phyloP scores from a whole-genome alignment of 1,284 basidiomycete genomes.

The Naganishia albida region DNA sequence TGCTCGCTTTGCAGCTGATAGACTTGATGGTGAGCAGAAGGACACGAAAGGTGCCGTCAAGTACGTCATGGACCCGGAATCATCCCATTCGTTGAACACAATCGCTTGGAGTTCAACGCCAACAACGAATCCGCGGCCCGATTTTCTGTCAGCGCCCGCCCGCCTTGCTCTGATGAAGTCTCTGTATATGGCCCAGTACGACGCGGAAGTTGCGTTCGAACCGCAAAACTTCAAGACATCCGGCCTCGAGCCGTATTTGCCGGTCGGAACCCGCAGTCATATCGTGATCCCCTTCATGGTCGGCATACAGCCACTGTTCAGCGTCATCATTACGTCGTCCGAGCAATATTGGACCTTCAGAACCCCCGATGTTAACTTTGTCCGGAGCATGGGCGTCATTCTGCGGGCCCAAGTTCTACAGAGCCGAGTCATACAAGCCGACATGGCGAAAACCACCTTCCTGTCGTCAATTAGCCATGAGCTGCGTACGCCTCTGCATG shows the following conservation, averaged over 20 bases:
- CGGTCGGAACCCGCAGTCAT: slow-evolving; percentile 30
- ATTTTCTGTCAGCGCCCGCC: slow-evolving; percentile 12
- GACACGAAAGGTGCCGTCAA: background rate
- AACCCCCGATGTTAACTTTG: slow-evolving; percentile 34
- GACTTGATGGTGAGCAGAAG: background rate
- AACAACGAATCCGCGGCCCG: background rate
- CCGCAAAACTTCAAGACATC: slow-evolving; percentile 27
- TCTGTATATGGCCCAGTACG: slow-evolving; percentile 4
- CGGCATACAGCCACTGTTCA: slow-evolving; percentile 37
- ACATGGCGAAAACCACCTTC: slow-evolving; percentile 45
- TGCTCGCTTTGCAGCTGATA: no score
- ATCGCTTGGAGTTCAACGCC: slow-evolving; percentile 1
- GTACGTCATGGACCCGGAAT: slow-evolving; percentile 26
- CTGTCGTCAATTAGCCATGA: slow-evolving; percentile 47
- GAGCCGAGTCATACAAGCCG: slow-evolving; percentile 39
- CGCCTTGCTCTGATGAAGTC: slow-evolving; percentile 8
- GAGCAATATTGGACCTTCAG: slow-evolving; percentile 29
- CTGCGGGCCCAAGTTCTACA: slow-evolving; percentile 38
- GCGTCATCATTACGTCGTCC: slow-evolving; percentile 38
- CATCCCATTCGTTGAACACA: slow-evolving; percentile 3
- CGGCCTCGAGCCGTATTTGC: slow-evolving; percentile 36
- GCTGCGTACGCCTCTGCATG: slow-evolving; percentile 45
- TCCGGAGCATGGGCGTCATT: slow-evolving; percentile 39
- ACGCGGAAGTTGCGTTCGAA: slow-evolving; percentile 1
- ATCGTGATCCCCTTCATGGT: slow-evolving; percentile 39